phyloP scores from a whole-genome alignment of 139 green algal genomes.

The Volvox africanus region DNA sequence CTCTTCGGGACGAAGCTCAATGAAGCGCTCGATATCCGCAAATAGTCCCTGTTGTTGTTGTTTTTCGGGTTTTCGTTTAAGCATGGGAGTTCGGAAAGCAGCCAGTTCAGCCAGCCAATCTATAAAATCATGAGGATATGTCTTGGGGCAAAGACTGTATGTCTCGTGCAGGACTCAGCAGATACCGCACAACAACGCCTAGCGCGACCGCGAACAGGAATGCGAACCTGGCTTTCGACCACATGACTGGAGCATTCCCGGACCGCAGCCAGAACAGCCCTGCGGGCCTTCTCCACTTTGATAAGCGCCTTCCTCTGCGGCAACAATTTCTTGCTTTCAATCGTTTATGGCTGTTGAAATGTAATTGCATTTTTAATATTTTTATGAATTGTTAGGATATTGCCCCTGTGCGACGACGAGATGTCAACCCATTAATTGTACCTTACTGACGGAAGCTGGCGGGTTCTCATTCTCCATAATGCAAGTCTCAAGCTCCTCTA shows the following conservation, averaged over 20 bases:
- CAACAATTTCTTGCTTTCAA: too few relatives aligned
- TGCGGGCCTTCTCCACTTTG: slow-evolving; percentile 6
- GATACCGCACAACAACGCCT: too few relatives aligned
- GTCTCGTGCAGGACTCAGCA: too few relatives aligned
- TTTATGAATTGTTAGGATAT: too few relatives aligned
- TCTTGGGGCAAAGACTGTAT: too few relatives aligned
- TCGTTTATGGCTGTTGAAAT: too few relatives aligned
- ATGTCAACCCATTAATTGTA: neutral
- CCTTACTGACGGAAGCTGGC: neutral
- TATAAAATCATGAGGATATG: too few relatives aligned
- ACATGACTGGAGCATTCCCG: neutral
- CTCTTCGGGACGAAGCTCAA: slow-evolving; percentile 5
- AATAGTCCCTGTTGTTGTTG: slow-evolving; percentile 10
- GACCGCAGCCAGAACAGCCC: neutral
- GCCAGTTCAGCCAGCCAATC: too few relatives aligned
- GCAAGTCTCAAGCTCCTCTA: neutral
- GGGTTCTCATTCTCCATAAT: slow-evolving; percentile 13
- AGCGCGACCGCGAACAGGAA: too few relatives aligned
- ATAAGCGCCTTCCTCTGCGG: slow-evolving; percentile 5
- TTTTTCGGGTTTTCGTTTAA: neutral
- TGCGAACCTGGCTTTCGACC: neutral
- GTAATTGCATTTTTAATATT: too few relatives aligned
- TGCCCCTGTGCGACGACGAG: too few relatives aligned
- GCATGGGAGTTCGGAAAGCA: neutral
- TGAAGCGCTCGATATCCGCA: slow-evolving; percentile 15